These are phyloP conservation scores for Cyberlindnera bimundalis DNA, from an alignment of 805 yeast species.

Conservation along the genomic window DNA sequence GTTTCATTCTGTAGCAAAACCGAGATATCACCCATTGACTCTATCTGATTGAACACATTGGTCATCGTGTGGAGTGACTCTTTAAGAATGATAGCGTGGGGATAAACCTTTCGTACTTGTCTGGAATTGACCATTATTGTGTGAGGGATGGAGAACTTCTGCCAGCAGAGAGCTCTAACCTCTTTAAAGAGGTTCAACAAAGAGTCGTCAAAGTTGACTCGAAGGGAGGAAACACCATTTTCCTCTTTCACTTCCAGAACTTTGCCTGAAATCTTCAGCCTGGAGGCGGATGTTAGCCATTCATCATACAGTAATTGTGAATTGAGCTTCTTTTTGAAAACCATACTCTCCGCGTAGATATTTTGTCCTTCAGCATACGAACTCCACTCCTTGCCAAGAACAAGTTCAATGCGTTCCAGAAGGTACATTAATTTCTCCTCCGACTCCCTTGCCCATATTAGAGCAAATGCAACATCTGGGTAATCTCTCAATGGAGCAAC, in stretches of 20 bases:
- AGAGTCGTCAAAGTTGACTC: conserved; percentile 50
- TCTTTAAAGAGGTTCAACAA: conserved; percentile 47
- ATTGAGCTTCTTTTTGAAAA: conserved; percentile 45
- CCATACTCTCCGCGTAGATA: conserved; percentile 47
- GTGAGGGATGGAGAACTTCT: conserved; percentile 59
- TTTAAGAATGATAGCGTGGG: conserved; percentile 49
- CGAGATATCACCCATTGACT: conserved; percentile 38
- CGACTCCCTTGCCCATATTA: conserved; percentile 54
- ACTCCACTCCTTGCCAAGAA: conserved; percentile 61
- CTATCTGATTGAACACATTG: conserved; percentile 29
- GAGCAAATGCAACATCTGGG: conserved; percentile 43
- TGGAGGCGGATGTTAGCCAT: conserved; percentile 44
- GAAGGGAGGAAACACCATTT: conserved; percentile 29
- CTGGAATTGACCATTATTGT: conserved; percentile 44
- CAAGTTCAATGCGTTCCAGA: conserved; percentile 42
- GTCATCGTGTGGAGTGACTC: conserved; percentile 48
- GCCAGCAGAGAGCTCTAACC: conserved; percentile 43
- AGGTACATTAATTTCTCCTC: conserved; percentile 40
- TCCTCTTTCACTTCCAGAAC: conserved; percentile 38
- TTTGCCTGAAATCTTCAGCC: conserved; percentile 29
- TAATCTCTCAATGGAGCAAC: conserved; percentile 42
- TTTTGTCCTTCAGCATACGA: conserved; percentile 63
- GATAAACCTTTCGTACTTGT: conserved; percentile 49
- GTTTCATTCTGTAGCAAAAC: conserved; percentile 39
- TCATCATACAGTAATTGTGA: conserved; percentile 36